Base-by-base conservation (phyloP, 345 rosid genomes). In the Noccaea bulbosa region DNA sequence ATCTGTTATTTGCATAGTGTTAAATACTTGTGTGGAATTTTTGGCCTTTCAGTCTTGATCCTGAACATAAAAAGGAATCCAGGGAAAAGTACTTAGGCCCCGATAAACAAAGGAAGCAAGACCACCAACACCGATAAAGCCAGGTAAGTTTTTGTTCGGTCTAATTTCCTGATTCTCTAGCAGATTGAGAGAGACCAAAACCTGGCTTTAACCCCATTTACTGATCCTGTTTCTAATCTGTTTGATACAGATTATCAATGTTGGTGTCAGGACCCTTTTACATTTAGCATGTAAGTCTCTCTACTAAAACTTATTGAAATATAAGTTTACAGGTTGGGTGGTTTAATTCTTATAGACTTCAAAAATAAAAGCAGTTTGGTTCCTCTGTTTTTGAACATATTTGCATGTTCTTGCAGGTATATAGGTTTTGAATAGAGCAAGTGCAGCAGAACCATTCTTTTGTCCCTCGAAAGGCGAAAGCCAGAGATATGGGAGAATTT, bases 21-120 rank as follows among this genome's bases (percentile, higher is more conserved):
- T 17, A 39, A 63, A 56, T 32, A 40, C 40, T 35, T 47, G 24
- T 7, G 50, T 0, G 22, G 45, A 34, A 11, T 27, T 70, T 11
- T 37, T 20, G 4, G 40, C 33, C 58, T 68, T 80, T 77, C 91
- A 94, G 99, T 82, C 99, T 94, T 71, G 96, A 94, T 81, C 96
- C 96, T 56, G 95, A 86, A 67, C 99, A 70, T 79, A 94, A 91
- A 77, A 89, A 88, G 77, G 99, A 94, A 77, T 94, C 96, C n/a
- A 86, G 89, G 88, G 95, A 94, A 83, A 94, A 94, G 73, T 94
- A 94, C 80, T 77, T 84, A 67, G 99, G 93, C 62, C 93, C 95
- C 15, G 59, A 81, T 63, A 78, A 71, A 64, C 80, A 80, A 4
- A 72, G 53, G 33, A 82, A 82, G 37, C 69, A 69, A 60, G 74